Conservation (phyloP, 1,139 yeast genomes). For the Yamadazyma friedrichii region DNA sequence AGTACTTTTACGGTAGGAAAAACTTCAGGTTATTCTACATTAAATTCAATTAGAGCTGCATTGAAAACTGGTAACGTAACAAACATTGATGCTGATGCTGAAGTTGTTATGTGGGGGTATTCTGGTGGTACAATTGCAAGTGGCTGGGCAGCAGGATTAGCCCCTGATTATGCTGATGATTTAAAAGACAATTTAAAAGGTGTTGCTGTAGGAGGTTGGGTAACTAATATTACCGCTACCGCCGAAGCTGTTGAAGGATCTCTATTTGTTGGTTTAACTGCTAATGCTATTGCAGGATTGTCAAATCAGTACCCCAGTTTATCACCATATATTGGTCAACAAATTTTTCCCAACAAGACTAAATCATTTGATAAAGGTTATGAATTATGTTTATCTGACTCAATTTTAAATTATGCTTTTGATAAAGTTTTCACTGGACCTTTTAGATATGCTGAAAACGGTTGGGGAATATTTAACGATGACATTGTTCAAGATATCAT, state of each 20-base stretch:
- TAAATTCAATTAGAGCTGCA: conserved; percentile 28
- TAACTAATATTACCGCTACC: conserved; percentile 22
- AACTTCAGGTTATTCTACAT: conserved; percentile 26
- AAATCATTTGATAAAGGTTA: conserved; percentile 14
- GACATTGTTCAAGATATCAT: conserved; percentile 13
- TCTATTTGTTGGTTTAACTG: conserved; percentile 25
- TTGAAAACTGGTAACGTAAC: conserved; percentile 22
- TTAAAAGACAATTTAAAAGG: conserved; percentile 24
- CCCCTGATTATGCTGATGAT: conserved; percentile 32
- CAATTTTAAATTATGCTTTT: conserved; percentile 12
- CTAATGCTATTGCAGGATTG: conserved; percentile 25
- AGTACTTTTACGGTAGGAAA: conserved; percentile 29
- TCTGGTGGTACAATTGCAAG: conserved; percentile 37
- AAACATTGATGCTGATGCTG: conserved; percentile 21
- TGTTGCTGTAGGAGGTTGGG: conserved; percentile 34
- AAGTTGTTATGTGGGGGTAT: conserved; percentile 33
- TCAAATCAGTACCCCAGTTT: conserved; percentile 24
- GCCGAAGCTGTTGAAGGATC: conserved; percentile 26
- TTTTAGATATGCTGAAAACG: conserved; percentile 13
- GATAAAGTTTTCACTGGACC: conserved; percentile 19
- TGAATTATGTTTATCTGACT: conserved; percentile 13
- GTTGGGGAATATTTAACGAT: conserved; percentile 16
- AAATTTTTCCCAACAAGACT: conserved; percentile 9
- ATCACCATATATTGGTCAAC: conserved; percentile 2
- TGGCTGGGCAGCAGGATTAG: conserved; percentile 34